These are phyloP conservation scores for Exophiala viscosa DNA, from an alignment of 2,329 filamentous ascomycete species.

Conservation along the genomic window DNA sequence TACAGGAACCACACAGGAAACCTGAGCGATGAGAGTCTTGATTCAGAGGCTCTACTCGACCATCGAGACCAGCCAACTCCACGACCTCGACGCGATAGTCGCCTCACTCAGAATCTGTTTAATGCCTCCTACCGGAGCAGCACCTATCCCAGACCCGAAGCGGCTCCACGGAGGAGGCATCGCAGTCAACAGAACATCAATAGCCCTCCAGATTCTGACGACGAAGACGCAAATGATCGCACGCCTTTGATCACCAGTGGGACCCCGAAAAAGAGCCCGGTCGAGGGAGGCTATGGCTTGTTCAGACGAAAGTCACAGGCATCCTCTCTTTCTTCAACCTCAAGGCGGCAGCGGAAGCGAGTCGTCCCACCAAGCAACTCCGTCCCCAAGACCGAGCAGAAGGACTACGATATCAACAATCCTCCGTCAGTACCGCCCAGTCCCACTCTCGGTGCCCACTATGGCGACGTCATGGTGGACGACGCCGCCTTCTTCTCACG, in stretches of 20 bases:
- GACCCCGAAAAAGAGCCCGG: slow-evolving; percentile 25
- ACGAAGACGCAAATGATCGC: slow-evolving; percentile 38
- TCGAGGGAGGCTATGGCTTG: slow-evolving; percentile 21
- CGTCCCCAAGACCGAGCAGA: slow-evolving; percentile 19
- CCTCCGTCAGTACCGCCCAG: slow-evolving; percentile 60
- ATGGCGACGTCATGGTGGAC: slow-evolving; percentile 49
- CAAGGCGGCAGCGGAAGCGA: slow-evolving; percentile 18
- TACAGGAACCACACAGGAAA: slow-evolving; percentile 56
- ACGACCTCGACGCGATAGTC: slow-evolving; percentile 59
- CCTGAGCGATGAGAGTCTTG: slow-evolving; percentile 78
- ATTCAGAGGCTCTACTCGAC: slow-evolving; percentile 83
- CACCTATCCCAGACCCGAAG: slow-evolving; percentile 6
- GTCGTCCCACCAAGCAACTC: slow-evolving; percentile 12
- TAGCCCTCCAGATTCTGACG: slow-evolving; percentile 8
- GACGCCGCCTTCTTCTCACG: slow-evolving; percentile 38
- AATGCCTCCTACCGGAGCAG: slow-evolving; percentile 15
- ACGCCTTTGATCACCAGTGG: slow-evolving; percentile 51
- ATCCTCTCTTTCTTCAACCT: slow-evolving; percentile 22
- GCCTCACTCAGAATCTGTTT: slow-evolving; percentile 25
- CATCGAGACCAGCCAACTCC: slow-evolving; percentile 66
- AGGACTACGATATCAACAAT: slow-evolving; percentile 61
- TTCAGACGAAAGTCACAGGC: slow-evolving; percentile 23
- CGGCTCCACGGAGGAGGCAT: slow-evolving; percentile 9
- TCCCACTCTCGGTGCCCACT: slow-evolving; percentile 51
- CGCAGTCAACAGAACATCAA: slow-evolving; percentile 12